Evolutionary conservation across 345 rosid species (phyloP), one percentile per base, ranked within the genome.

Genomic region (Gossypioides kirkii): DNA sequence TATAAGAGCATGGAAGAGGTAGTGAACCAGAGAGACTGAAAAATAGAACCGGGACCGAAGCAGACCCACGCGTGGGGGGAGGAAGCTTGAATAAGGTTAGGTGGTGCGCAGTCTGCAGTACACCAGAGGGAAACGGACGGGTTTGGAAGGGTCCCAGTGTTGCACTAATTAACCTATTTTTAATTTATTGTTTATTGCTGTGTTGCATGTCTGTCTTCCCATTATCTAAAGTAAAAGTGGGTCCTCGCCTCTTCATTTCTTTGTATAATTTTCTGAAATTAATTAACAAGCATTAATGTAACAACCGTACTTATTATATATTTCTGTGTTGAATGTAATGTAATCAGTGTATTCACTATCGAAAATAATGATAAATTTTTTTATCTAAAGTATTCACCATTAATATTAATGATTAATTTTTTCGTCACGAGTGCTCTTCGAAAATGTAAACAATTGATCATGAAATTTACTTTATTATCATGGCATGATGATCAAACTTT

Each of bases 401-500:
- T n/a, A n/a, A n/a, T n/a, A n/a, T n/a, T n/a, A n/a, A n/a, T n/a
- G n/a, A n/a, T n/a, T n/a, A n/a, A n/a, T n/a, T n/a, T n/a, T n/a
- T n/a, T n/a, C n/a, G n/a, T n/a, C n/a, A n/a, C n/a, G 38, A 32
- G 7, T 32, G 6, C 0, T 1, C 5, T 5, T 32, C 0, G 38
- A 32, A 5, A 32, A 32, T 4, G 5, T 32, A 5, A 7, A 32
- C 1, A 0, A 1, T 32, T 32, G 6, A 0, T 32, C 0, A 5
- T 5, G 1, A 32, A 0, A 32, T 32, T 0, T 32, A 6, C 5
- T 32, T 32, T 0, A 0, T 32, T 4, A 32, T 32, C 4, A 32
- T 4, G 0, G 36, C 4, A 32, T 0, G 6, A 32, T 32, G 6
- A 4, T 32, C 6, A 32, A 32, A 4, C n/a, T 5, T 1, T 0